Conservation (phyloP, 2,329 filamentous ascomycete species). For the Colletotrichum sp. region DNA sequence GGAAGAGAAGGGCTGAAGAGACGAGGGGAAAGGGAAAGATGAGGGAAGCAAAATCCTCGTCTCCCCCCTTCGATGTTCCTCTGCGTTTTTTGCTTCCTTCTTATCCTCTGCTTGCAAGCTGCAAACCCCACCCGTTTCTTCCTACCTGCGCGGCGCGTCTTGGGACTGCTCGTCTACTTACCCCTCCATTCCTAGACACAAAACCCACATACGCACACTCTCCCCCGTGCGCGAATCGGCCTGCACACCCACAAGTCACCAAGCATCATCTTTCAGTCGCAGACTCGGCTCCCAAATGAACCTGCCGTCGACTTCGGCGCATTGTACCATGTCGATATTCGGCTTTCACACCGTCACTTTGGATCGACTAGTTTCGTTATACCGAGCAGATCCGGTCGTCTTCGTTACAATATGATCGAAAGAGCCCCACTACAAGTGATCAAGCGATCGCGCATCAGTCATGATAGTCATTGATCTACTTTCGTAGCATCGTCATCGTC, state of each 20-base stretch:
- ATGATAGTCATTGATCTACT: constrained; percentile 20
- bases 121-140: neutral
- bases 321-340: neutral
- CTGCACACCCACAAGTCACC: neutral
- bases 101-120: neutral
- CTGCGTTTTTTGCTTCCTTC: neutral
- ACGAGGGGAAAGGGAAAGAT: neutral
- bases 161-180: neutral
- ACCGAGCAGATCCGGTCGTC: neutral
- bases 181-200: neutral
- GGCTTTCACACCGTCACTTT: neutral
- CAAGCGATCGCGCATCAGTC: constrained; percentile 17
- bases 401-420: neutral
- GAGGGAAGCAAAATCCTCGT: neutral
- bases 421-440: neutral
- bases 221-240: neutral
- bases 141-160: neutral
- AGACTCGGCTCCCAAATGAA: neutral
- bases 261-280: too few relatives aligned
- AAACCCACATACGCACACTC: neutral
- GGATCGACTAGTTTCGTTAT: neutral
- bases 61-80: neutral
- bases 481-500: constrained; percentile 16
- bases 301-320: neutral
- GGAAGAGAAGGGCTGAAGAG: neutral